Conservation (phyloP, 1,139 yeast genomes). For the Keqinozyma sinolaborantium region DNA sequence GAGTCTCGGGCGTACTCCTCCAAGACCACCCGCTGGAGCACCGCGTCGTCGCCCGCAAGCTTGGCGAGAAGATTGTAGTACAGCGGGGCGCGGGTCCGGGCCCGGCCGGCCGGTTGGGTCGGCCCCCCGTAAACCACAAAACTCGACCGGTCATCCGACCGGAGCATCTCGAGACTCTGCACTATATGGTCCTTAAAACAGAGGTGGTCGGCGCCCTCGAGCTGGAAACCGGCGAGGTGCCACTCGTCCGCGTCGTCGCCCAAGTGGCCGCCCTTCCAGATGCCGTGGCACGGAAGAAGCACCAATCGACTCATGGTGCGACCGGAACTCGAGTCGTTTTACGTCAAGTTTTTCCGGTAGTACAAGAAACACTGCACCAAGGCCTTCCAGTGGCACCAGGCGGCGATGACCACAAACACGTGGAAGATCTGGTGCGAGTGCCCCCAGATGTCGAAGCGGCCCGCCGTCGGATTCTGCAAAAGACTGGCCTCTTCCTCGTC, state of each 20-base stretch:
- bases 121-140: constrained; percentile 71
- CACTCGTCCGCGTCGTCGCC: constrained; percentile 54
- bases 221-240: constrained; percentile 64
- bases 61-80: constrained; percentile 39
- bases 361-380: constrained; percentile 47
- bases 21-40: constrained; percentile 26
- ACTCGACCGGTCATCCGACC: constrained; percentile 22
- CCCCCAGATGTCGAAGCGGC: constrained; percentile 65
- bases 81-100: constrained; percentile 58
- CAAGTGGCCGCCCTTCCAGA: constrained; percentile 45
- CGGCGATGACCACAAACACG: constrained; percentile 76
- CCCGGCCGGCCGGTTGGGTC: constrained; percentile 54
- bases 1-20: constrained; percentile 83
- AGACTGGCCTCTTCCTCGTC: constrained; percentile 20
- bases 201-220: constrained; percentile 64
- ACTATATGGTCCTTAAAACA: constrained; percentile 64
- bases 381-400: constrained; percentile 69
- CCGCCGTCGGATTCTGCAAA: constrained; percentile 16
- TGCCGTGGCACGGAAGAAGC: constrained; percentile 67
- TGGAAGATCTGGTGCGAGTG: constrained; percentile 91
- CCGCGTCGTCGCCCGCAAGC: constrained; percentile 9
- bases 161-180: constrained; percentile 29
- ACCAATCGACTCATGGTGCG: too few relatives aligned
- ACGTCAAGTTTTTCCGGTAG: not conserved
- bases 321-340: not conserved